These are phyloP conservation scores for Globisporangium apiculatum DNA, from an alignment of 352 stramenopile species.

Conservation along the genomic window DNA sequence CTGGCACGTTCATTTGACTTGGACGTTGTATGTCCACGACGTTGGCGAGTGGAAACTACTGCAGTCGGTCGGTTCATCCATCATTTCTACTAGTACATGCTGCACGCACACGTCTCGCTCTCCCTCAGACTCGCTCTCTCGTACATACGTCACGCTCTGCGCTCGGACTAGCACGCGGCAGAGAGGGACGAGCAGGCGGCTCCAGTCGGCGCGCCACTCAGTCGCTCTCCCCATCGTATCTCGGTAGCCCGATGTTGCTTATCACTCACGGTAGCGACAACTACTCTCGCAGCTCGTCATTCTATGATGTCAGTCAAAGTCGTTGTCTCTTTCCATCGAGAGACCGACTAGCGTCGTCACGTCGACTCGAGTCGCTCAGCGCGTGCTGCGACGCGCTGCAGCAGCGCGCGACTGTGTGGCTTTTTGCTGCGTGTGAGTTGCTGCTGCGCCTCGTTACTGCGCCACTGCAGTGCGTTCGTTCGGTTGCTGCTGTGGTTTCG, in stretches of 20 bases:
- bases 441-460: not conserved
- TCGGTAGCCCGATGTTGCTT: too few species aligned
- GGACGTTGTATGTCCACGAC: too few species aligned
- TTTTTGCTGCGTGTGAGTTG: not conserved
- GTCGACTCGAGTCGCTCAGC: conserved; percentile 10
- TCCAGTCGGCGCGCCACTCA: not conserved
- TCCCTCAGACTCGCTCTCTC: too few species aligned
- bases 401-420: not conserved
- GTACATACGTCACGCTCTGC: too few species aligned
- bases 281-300: too few species aligned
- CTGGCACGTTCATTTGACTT: too few species aligned
- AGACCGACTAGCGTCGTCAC: conserved; percentile 2
- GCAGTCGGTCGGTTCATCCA: too few species aligned
- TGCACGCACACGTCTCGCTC: too few species aligned
- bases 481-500: conserved; percentile 11
- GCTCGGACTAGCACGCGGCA: too few species aligned
- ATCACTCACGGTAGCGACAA: not conserved
- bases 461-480: not conserved
- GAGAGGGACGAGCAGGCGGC: too few species aligned
- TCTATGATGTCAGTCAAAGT: not conserved
- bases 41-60: too few species aligned
- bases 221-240: not conserved
- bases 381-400: not conserved
- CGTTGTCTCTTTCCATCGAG: not conserved
- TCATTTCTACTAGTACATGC: too few species aligned